A percentile compares a stretch with the other conserved stretches of the same genome.
Conservation (phyloP, 306 rosid genomes). For the Oxytropis ochrocephala region DNA sequence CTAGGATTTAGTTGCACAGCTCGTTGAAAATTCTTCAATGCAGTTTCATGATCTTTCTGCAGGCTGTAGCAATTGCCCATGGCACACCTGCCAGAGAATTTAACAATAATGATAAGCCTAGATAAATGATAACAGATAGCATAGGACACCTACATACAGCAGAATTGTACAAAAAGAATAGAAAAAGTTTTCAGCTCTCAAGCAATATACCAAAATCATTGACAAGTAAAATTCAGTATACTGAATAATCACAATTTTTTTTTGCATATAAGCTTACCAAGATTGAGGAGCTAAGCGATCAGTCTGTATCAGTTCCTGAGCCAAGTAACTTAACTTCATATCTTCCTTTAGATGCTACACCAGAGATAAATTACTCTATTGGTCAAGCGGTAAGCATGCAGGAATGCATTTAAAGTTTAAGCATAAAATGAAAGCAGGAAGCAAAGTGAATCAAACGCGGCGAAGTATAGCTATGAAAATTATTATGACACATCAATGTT, state of each 20-base stretch:
- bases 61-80: conserved; percentile 56
- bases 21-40: conserved; percentile 88
- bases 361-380: conserved; percentile 17
- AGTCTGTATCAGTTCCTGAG: conserved; percentile 81
- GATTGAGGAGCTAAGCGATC: conserved; percentile 97
- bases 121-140: background rate
- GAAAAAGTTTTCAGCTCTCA: background rate
- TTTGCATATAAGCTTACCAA: conserved; percentile 51
- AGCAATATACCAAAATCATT: background rate
- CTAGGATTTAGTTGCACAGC: conserved; percentile 86
- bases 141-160: conserved; percentile 2
- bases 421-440: background rate
- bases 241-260: background rate
- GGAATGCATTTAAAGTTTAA: background rate
- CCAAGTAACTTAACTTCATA: conserved; percentile 93
- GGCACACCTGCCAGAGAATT: conserved; percentile 41
- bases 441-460: background rate
- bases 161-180: background rate
- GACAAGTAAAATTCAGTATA: background rate
- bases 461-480: background rate
- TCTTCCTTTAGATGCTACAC: conserved; percentile 98
- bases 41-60: conserved; percentile 47
- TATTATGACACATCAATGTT: background rate
- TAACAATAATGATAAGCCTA: background rate
- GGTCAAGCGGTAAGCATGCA: conserved; percentile 18